Percentiles rank a stretch among this genome's conserved stretches.
These are phyloP conservation scores for Takashimella koratensis DNA, from an alignment of 1,284 basidiomycete genomes.

Conservation along the genomic window DNA sequence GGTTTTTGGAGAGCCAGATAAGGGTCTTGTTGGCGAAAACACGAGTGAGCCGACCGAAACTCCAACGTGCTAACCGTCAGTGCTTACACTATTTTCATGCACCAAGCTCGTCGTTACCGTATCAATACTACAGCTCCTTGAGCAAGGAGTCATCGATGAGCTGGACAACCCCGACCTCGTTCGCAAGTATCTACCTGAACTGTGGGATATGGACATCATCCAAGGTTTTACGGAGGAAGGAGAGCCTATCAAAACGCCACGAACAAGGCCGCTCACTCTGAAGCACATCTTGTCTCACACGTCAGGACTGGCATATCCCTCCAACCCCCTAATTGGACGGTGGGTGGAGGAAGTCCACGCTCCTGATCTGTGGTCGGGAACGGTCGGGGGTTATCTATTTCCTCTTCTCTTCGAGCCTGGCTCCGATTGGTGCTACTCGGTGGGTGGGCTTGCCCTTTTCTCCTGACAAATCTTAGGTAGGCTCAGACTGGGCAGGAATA, in stretches of 20 bases:
- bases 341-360: neutral
- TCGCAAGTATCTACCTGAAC: conserved; percentile 28
- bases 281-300: conserved; percentile 38
- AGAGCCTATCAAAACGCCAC: conserved; percentile 19
- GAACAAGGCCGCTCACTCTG: conserved; percentile 30
- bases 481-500: conserved; percentile 28
- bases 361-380: conserved; percentile 11
- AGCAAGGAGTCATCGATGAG: conserved; percentile 7
- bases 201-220: conserved; percentile 23
- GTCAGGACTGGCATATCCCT: conserved; percentile 8
- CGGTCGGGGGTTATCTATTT: conserved; percentile 11
- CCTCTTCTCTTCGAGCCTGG: conserved; percentile 38
- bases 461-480: no score
- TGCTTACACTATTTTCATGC: conserved; percentile 35
- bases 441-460: no score
- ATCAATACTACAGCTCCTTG: conserved; percentile 12
- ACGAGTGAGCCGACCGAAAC: no score
- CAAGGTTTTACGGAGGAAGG: conserved; percentile 10
- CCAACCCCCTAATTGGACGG: neutral
- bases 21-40: conserved; percentile 26
- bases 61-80: no score
- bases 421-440: conserved; percentile 25
- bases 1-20: conserved; percentile 21
- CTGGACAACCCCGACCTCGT: conserved; percentile 28
- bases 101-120: conserved; percentile 31